Base-by-base conservation (phyloP, 2,329 filamentous ascomycete species). In the Teratosphaeria pseudoeucalypti region DNA sequence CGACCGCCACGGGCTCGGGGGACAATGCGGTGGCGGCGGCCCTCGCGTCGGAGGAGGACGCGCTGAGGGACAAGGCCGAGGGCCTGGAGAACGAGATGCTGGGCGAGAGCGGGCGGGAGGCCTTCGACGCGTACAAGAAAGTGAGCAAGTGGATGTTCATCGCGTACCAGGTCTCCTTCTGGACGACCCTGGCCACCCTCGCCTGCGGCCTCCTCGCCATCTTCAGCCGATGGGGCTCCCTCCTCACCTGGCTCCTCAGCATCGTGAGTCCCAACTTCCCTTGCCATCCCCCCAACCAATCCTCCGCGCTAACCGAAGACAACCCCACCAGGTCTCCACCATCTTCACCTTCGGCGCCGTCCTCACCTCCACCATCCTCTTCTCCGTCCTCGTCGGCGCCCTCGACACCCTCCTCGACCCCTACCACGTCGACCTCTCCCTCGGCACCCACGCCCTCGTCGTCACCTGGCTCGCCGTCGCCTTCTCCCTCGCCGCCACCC, bases 131-230 rank as follows among this genome's bases (percentile, higher is more conserved):
- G 19, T 96, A 96, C 78, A 80, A 82, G 70, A 83, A 81, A 57
- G 84, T 92, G 37, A 82, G 84, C 60, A 88, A 87, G 71, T 95
- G 88, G 87, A 92, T 92, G 73, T 85, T 92, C 75, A 81, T 92
- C 61, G 85, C 86, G 63, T 96, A 91, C 74, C 80, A 90, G 66
- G 80, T 90, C 63, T 86, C 89, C 56, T 81, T 92, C 67, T 74
- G 86, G 63, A 79, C 85, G 19, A 88, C 92, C 6, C 82, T 79
- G 52, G 75, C 85, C 29, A 88, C 92, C 73, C 80, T 96, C 61
- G 63, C 94, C 53, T 77, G 95, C 54, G 92, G 92, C 62, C 78
- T 95, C 70, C 86, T 92, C 63, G 87, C 91, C 63, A 87, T 89
- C 74, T 95, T 87, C 82, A 90, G 86, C 62, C 85, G 90, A 64